Evolutionary conservation across 2,329 filamentous ascomycete genomes (phyloP).

Genomic region (Aureobasidium namibiae): DNA sequence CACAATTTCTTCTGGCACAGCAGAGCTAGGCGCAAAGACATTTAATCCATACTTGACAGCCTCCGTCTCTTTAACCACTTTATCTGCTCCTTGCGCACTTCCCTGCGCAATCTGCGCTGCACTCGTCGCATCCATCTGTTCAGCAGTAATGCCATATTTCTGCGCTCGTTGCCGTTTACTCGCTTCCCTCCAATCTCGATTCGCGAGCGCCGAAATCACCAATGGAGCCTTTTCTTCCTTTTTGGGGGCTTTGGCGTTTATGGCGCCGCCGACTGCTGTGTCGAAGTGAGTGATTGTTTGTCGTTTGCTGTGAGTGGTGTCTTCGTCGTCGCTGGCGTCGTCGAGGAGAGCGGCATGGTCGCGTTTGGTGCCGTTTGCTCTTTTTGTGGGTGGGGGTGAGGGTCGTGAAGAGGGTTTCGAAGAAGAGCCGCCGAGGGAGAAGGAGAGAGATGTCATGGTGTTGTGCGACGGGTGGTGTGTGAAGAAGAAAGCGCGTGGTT

Average conservation of each 20-base stretch:
- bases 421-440: background rate
- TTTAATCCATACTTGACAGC: conserved; percentile 39
- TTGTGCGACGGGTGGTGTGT: background rate
- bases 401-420: background rate
- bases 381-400: background rate
- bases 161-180: conserved; percentile 36
- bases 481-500: background rate
- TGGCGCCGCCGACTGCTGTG: conserved; percentile 40
- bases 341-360: conserved; percentile 30
- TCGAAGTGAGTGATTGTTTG: conserved; percentile 50
- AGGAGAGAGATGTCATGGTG: conserved; percentile 4
- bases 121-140: conserved; percentile 34
- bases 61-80: conserved; percentile 21
- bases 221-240: conserved; percentile 34
- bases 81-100: conserved; percentile 16
- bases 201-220: conserved; percentile 51
- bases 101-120: background rate
- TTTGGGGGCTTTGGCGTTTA: conserved; percentile 31
- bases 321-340: conserved; percentile 47
- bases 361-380: conserved; percentile 30
- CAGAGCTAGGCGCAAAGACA: background rate
- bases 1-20: conserved; percentile 43
- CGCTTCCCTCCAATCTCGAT: conserved; percentile 56
- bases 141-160: conserved; percentile 51
- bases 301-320: conserved; percentile 38